Evolutionary conservation across 805 yeast species (phyloP), one percentile per base, ranked within the genome.

Genomic region (Jamesozyma hellenica): DNA sequence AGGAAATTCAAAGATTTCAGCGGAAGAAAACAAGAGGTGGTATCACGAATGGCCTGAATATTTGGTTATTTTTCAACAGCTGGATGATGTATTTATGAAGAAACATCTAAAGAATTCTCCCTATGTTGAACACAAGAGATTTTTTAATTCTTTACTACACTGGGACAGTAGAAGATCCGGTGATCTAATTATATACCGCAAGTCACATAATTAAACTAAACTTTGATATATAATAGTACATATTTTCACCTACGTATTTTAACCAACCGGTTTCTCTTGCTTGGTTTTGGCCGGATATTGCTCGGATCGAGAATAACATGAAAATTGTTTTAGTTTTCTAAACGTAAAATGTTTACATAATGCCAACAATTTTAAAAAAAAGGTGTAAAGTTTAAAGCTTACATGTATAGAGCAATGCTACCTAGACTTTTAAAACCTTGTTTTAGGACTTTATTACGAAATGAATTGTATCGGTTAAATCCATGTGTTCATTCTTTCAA

Each of bases 151-250:
- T 32, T 71, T 75, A 37, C 74, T 77, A 55, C 96, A 88, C 58
- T 94, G 96, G 83, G 97, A 90, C 55, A 51, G 63, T 34, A 69
- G 96, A 46, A 68, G 96, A 40, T 51, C 57, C 2, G 97, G 97
- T 0, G 90, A 85, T 56, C 68, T 88, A 0, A 65, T 87, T 4
- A 76, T 88, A 2, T 82, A 78, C 12, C 43, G 27, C 16, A 35
- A 29, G 10, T 21, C 8, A 8, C 23, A 21, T 8, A 21, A 21
- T 21, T 6, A 21, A 21, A 21, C 5, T 21, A n/a, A n/a, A n/a
- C n/a, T n/a, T n/a, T n/a, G n/a, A n/a, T n/a, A n/a, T n/a, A n/a
- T n/a, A n/a, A n/a, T n/a, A n/a, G n/a, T n/a, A n/a, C n/a, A n/a
- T n/a, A n/a, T n/a, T n/a, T n/a, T n/a, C n/a, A n/a, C n/a, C n/a